These are phyloP conservation scores for Primulina eburnea DNA, from an alignment of 257 asterid genomes.

Conservation along the genomic window DNA sequence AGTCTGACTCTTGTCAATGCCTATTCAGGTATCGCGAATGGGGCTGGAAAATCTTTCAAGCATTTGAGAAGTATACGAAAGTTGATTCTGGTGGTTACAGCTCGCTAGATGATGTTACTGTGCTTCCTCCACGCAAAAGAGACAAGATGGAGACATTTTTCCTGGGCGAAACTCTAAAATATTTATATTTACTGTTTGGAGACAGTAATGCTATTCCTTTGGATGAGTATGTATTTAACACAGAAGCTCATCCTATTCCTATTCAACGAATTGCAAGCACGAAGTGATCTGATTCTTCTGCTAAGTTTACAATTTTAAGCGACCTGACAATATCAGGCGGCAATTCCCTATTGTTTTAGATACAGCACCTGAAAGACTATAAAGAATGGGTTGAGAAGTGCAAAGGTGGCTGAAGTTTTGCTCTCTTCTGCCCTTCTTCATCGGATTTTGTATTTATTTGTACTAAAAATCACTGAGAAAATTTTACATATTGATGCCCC, in stretches of 20 bases:
- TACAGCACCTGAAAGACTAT: slow-evolving; percentile 8
- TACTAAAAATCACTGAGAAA: slow-evolving; percentile 24
- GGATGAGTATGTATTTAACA: slow-evolving; percentile 86
- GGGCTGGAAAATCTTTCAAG: slow-evolving; percentile 97
- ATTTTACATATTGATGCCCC: slow-evolving; percentile 23
- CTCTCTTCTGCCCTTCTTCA: slow-evolving; percentile 20
- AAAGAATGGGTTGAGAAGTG: slow-evolving; percentile 23
- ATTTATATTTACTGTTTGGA: slow-evolving; percentile 72
- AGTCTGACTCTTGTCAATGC: slow-evolving; percentile 1
- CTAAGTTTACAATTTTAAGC: slow-evolving; percentile 21
- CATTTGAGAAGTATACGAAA: slow-evolving; percentile 82
- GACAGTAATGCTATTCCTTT: slow-evolving; percentile 54
- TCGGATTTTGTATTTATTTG: slow-evolving; percentile 24
- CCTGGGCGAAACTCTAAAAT: slow-evolving; percentile 88
- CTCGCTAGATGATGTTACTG: slow-evolving; percentile 83
- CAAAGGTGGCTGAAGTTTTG: slow-evolving; percentile 20
- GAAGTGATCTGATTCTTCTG: slow-evolving; percentile 27
- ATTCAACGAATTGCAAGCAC: slow-evolving; percentile 41
- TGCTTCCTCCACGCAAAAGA: slow-evolving; percentile 69
- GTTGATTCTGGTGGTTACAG: slow-evolving; percentile 88
- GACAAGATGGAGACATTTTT: slow-evolving; percentile 98
- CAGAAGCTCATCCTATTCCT: slow-evolving; percentile 96
- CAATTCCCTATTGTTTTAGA: slow-evolving; percentile 6
- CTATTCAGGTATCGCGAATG: slow-evolving; percentile 83
- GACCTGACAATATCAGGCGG: slow-evolving; percentile 18